These are phyloP conservation scores for Flaveria brownii DNA, from an alignment of 129 eudicot genomes.

Conservation along the genomic window DNA sequence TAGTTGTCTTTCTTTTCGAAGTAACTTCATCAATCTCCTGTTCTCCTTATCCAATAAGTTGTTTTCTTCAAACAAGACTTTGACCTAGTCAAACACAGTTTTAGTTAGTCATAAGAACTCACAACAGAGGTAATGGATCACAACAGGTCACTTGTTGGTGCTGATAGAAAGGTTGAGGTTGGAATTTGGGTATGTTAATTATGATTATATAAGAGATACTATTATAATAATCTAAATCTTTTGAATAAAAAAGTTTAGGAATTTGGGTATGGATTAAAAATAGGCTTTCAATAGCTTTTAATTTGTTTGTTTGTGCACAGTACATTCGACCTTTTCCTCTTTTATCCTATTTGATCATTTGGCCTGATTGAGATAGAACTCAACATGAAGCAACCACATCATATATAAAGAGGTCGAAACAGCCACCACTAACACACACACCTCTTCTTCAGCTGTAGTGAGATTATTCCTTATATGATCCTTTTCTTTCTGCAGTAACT, in stretches of 20 bases:
- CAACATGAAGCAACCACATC: not conserved
- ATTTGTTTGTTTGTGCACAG: not conserved
- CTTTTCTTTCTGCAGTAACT: constrained; percentile 58
- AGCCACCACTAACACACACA: constrained; percentile 21
- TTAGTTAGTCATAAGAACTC: constrained; percentile 17
- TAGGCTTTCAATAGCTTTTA: not conserved
- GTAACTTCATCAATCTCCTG: constrained; percentile 56
- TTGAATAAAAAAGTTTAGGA: not conserved
- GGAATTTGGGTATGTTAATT: not conserved
- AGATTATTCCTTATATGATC: constrained; percentile 69
- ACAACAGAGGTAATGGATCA: not conserved
- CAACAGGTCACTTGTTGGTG: not conserved
- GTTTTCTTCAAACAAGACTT: constrained; percentile 63
- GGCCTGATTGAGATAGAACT: not conserved
- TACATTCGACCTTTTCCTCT: not conserved
- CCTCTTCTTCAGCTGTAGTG: constrained; percentile 81
- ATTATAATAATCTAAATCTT: not conserved
- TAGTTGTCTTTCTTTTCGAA: constrained; percentile 45
- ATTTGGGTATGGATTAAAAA: not conserved
- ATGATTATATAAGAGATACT: not conserved
- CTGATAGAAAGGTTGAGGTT: not conserved
- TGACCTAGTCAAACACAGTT: constrained; percentile 50
- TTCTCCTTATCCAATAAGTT: constrained; percentile 58
- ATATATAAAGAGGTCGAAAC: not conserved
- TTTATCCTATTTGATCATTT: not conserved